A percentile compares a stretch with the other conserved stretches of the same genome.
These are phyloP conservation scores for Cryptosporidium viatorum DNA, from an alignment of 169 alveolate species.

Conservation along the genomic window DNA sequence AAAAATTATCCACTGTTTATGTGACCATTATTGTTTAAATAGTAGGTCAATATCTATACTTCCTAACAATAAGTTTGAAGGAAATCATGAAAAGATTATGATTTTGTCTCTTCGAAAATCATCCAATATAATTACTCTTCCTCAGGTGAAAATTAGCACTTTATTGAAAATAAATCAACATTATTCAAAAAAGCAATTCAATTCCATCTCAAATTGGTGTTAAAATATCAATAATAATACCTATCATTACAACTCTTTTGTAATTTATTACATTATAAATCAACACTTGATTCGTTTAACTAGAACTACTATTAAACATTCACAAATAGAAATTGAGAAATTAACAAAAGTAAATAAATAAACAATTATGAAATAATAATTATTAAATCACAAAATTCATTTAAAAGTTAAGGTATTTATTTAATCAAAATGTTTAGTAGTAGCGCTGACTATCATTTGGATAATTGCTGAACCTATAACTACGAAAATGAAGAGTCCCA, in stretches of 20 bases:
- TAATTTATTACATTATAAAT: too few species aligned
- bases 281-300: background rate
- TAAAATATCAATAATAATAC: too few species aligned
- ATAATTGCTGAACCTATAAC: slow-evolving; percentile 88
- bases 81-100: background rate
- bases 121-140: background rate
- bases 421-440: slow-evolving; percentile 53
- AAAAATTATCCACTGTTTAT: slow-evolving; percentile 24
- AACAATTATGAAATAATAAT: background rate
- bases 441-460: slow-evolving; percentile 84
- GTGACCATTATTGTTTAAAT: background rate
- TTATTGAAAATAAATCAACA: background rate
- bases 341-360: background rate
- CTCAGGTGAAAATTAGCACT: background rate
- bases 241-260: background rate
- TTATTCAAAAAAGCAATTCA: background rate
- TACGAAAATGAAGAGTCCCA: slow-evolving; percentile 85
- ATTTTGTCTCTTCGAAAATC: slow-evolving; percentile 11
- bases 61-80: background rate
- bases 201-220: background rate
- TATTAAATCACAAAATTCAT: background rate
- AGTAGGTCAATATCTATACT: background rate
- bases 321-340: background rate
- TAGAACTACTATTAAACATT: background rate
- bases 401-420: background rate